phyloP scores from a whole-genome alignment of 495 filamentous ascomycete genomes.

The Apiosordaria backusii region DNA sequence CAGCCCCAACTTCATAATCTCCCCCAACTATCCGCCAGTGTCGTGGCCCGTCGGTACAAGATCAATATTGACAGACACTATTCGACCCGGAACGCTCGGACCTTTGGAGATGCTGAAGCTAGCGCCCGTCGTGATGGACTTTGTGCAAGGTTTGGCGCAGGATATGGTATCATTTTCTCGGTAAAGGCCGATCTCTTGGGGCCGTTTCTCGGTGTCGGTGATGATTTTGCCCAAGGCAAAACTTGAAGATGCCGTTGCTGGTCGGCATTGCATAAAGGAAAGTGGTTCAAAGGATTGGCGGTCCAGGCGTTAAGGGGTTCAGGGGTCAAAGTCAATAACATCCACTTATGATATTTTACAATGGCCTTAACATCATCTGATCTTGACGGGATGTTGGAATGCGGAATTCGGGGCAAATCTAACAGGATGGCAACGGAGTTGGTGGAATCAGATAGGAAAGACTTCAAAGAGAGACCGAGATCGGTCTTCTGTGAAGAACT shows the following conservation, averaged over 20 bases:
- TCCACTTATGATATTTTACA: neutral
- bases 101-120: neutral
- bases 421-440: too few species aligned
- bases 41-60: neutral
- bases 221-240: neutral
- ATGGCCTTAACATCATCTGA: neutral
- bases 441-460: too few species aligned
- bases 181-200: neutral
- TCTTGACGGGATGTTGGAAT: neutral
- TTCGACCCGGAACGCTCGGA: neutral
- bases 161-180: neutral
- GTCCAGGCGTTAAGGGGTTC: neutral
- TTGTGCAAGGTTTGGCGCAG: neutral
- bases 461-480: too few species aligned
- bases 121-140: neutral
- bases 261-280: neutral
- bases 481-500: too few species aligned
- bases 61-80: neutral
- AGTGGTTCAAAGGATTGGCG: neutral
- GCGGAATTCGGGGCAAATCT: too few species aligned
- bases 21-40: neutral
- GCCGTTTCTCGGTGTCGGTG: neutral
- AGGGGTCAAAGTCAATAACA: neutral
- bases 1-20: neutral
- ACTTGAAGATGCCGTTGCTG: neutral